phyloP scores from a whole-genome alignment of 192 early-diverging fungal species.

The Geranomyces variabilis region DNA sequence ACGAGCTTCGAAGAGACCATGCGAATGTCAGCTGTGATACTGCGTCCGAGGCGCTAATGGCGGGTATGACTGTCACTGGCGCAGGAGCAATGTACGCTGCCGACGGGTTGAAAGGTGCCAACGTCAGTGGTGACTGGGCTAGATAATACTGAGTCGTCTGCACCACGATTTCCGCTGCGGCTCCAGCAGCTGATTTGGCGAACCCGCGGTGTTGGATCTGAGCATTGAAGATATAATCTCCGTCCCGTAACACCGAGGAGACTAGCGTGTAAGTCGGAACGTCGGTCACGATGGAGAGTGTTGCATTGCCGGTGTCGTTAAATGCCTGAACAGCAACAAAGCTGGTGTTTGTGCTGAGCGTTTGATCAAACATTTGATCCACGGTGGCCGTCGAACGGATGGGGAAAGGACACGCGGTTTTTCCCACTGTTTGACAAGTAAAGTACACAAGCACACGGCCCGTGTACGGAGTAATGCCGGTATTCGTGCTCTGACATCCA shows the following conservation, averaged over 20 bases:
- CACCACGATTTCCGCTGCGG: not conserved
- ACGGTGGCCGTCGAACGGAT: not conserved
- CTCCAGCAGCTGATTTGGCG: not conserved
- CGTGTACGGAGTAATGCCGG: not conserved
- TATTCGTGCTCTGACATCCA: not conserved
- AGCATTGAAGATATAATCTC: not conserved
- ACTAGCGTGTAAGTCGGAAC: not conserved
- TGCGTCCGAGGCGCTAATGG: not conserved
- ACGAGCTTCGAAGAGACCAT: not conserved
- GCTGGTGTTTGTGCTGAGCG: not conserved
- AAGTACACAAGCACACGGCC: constrained; percentile 2
- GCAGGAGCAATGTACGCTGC: constrained; percentile 4
- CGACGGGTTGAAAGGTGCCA: not conserved
- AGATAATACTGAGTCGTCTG: constrained; percentile 9
- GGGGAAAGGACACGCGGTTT: not conserved
- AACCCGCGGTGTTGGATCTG: not conserved
- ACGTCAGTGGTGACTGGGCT: not conserved
- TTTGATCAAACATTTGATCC: constrained; percentile 2
- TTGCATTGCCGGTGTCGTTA: not conserved
- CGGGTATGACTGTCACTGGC: not conserved
- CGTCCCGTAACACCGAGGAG: not conserved
- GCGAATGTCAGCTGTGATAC: not conserved
- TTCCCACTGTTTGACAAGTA: not conserved
- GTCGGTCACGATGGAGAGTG: not conserved
- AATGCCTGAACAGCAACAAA: constrained; percentile 1